phyloP scores from a whole-genome alignment of 2,329 filamentous ascomycete genomes.

The Diaporthe ilicicola region DNA sequence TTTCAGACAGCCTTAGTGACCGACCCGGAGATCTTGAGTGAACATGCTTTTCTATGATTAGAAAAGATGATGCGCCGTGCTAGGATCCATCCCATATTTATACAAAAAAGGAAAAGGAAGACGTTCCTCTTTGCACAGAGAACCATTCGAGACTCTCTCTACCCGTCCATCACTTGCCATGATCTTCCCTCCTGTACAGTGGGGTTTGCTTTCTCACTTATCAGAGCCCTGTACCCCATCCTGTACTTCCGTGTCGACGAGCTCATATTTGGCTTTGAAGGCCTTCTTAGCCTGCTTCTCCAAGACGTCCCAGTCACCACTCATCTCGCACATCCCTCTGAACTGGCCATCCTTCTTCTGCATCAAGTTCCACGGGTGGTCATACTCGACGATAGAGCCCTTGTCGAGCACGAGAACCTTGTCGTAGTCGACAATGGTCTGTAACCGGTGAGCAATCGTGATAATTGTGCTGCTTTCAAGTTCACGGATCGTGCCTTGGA shows the following conservation, averaged over 20 bases:
- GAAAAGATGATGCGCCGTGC: neutral
- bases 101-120: neutral
- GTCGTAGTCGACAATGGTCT: conserved; percentile 98
- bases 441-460: conserved; percentile 93
- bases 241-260: conserved; percentile 48
- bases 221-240: neutral
- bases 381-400: conserved; percentile 86
- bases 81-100: conserved; percentile 4
- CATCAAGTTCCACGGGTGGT: conserved; percentile 86
- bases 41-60: conserved; percentile 18
- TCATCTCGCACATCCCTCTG: conserved; percentile 71
- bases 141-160: neutral
- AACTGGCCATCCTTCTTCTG: conserved; percentile 73
- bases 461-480: conserved; percentile 86
- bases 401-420: conserved; percentile 95
- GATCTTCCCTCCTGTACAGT: neutral
- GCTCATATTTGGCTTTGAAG: conserved; percentile 47
- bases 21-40: neutral
- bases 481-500: conserved; percentile 95
- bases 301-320: conserved; percentile 63
- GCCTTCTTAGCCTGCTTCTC: conserved; percentile 64
- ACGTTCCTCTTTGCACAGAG: conserved; percentile 15
- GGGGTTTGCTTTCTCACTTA: neutral
- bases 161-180: neutral
- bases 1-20: neutral